phyloP scores from a whole-genome alignment of 1,139 yeast species.

The Ogataea hybrid region DNA sequence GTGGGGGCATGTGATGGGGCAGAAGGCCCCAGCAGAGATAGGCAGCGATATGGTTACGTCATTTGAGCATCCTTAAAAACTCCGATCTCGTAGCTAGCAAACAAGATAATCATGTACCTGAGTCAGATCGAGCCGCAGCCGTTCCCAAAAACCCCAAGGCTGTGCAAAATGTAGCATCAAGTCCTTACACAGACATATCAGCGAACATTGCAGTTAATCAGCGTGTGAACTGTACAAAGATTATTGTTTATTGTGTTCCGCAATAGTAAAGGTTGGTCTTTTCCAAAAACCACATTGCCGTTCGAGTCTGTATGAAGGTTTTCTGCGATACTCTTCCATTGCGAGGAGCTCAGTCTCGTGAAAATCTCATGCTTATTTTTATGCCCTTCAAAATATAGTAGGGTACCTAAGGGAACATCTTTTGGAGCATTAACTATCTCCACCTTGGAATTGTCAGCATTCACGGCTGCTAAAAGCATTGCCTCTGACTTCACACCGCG shows the following conservation, averaged over 20 bases:
- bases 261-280: background rate
- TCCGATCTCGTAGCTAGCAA: no score
- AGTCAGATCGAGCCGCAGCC: conserved; percentile 4
- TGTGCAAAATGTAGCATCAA: background rate
- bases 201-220: conserved; percentile 17
- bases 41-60: no score
- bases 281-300: conserved; percentile 30
- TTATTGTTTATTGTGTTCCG: conserved; percentile 15
- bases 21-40: no score
- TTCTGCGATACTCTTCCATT: conserved; percentile 37
- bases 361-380: conserved; percentile 5
- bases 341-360: conserved; percentile 36
- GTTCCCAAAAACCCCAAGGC: background rate
- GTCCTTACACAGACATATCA: background rate
- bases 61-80: no score
- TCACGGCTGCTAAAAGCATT: conserved; percentile 53
- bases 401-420: conserved; percentile 32
- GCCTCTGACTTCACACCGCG: conserved; percentile 59
- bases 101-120: background rate
- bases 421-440: conserved; percentile 34
- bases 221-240: conserved; percentile 15
- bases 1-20: no score
- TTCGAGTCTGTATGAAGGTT: conserved; percentile 33
- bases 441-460: conserved; percentile 20
- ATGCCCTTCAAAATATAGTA: conserved; percentile 33